phyloP scores from a whole-genome alignment of 2,329 filamentous ascomycete species.

The Fusarium floridanum region DNA sequence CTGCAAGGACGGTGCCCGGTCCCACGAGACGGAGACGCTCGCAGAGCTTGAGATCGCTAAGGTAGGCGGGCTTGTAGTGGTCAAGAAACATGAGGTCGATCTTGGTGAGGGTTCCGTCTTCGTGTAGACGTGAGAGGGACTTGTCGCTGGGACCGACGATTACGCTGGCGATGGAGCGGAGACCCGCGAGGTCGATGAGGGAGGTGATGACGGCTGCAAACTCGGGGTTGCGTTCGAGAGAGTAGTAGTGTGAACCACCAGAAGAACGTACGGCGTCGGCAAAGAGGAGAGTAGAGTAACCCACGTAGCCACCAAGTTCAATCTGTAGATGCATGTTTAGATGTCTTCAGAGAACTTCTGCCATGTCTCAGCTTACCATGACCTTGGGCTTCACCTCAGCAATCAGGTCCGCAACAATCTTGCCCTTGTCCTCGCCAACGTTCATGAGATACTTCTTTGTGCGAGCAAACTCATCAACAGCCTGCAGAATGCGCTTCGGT shows the following conservation, averaged over 20 bases:
- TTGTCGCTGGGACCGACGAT: slow-evolving; percentile 76
- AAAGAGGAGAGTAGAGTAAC: slow-evolving; percentile 85
- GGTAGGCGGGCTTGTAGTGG: slow-evolving; percentile 83
- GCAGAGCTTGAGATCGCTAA: slow-evolving; percentile 80
- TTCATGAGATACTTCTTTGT: slow-evolving; percentile 83
- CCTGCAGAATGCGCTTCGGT: slow-evolving; percentile 72
- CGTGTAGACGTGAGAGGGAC: slow-evolving; percentile 72
- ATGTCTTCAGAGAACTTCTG: neutral
- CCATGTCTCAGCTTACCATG: slow-evolving; percentile 62
- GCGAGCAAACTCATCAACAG: slow-evolving; percentile 75
- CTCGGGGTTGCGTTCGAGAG: slow-evolving; percentile 79
- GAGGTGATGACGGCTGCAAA: slow-evolving; percentile 78
- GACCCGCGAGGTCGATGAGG: slow-evolving; percentile 79
- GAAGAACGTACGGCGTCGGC: slow-evolving; percentile 73
- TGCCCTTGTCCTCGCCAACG: slow-evolving; percentile 80
- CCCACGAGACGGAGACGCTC: slow-evolving; percentile 76
- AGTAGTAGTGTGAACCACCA: slow-evolving; percentile 76
- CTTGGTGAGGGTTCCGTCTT: slow-evolving; percentile 63
- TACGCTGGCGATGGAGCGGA: slow-evolving; percentile 78
- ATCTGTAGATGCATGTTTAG: slow-evolving; percentile 55
- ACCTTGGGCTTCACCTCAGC: slow-evolving; percentile 72
- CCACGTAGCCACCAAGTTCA: slow-evolving; percentile 84
- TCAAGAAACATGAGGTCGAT: slow-evolving; percentile 84
- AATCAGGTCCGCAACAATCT: slow-evolving; percentile 78
- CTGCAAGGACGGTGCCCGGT: slow-evolving; percentile 72